Evolutionary conservation across 192 early-diverging fungal genomes (phyloP), one percentile per base, ranked within the genome.

Genomic region (Powellomyces hirtus): DNA sequence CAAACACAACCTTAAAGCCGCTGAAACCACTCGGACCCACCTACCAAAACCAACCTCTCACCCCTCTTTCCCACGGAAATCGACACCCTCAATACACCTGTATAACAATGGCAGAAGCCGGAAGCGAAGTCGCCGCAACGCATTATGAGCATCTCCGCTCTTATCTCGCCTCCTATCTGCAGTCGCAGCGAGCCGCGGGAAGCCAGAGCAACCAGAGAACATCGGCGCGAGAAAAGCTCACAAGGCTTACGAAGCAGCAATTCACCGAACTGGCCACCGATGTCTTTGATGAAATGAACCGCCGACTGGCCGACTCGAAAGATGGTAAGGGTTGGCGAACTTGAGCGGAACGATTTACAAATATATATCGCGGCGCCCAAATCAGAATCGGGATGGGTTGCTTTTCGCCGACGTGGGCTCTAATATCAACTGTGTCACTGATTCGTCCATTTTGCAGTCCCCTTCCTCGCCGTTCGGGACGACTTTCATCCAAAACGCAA

Each of bases 401-500:
- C 40, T 8, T 13, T 42, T 42, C 40, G n/a, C n/a, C n/a, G n/a
- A n/a, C n/a, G n/a, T n/a, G n/a, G n/a, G n/a, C n/a, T n/a, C n/a
- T n/a, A n/a, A n/a, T n/a, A n/a, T n/a, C n/a, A n/a, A n/a, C n/a
- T n/a, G n/a, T n/a, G n/a, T n/a, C 40, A 42, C 40, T 53, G 37
- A 29, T 46, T 52, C 26, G 10, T 56, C 5, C 26, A 34, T 29
- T 29, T 18, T 56, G 53, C 59, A 89, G 89, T 88, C 40, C 91
- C 93, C 4, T 94, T 90, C 73, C 81, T 96, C 42, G 86, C 88
- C 4, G 89, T 92, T 27, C 78, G 89, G 22, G 88, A 94, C 69
- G 90, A 93, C 49, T 97, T 92, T 73, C 96, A 98, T 76, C 92
- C 91, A 11, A 91, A 95, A 71, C 88, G 97, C 42, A 98, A 98